phyloP scores from a whole-genome alignment of 805 yeast species.

The Candida oleophila region DNA sequence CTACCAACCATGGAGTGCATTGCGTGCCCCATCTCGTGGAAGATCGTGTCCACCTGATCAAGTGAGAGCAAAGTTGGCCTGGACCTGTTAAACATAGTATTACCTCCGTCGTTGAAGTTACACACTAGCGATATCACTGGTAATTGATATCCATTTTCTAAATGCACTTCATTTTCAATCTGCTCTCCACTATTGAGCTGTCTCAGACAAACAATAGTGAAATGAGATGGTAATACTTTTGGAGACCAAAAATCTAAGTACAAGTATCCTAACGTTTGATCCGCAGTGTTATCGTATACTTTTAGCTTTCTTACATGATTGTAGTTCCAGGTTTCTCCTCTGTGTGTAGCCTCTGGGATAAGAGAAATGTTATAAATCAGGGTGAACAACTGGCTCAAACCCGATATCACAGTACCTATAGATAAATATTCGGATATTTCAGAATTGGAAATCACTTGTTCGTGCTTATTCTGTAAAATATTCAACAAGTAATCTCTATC shows the following conservation, averaged over 20 bases:
- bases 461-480: conserved; percentile 14
- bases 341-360: conserved; percentile 57
- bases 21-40: conserved; percentile 99
- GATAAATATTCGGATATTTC: conserved; percentile 72
- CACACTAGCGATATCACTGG: conserved; percentile 91
- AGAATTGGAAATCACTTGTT: conserved; percentile 13
- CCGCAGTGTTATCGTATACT: conserved; percentile 58
- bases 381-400: conserved; percentile 69
- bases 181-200: conserved; percentile 45
- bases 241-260: conserved; percentile 87
- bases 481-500: conserved; percentile 69
- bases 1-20: conserved; percentile 96
- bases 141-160: conserved; percentile 61
- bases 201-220: conserved; percentile 93
- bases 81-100: conserved; percentile 24
- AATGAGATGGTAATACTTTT: conserved; percentile 86
- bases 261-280: conserved; percentile 67
- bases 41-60: conserved; percentile 86
- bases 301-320: conserved; percentile 79
- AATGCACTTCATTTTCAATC: conserved; percentile 27
- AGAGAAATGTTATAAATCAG: conserved; percentile 75
- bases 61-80: conserved; percentile 60
- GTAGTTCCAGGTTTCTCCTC: conserved; percentile 83
- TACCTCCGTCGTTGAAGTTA: conserved; percentile 53
- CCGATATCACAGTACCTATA: conserved; percentile 81